A percentile compares a stretch with the other conserved stretches of the same genome.
Evolutionary conservation across 2,329 filamentous ascomycete species (phyloP).

Genomic region (Botrytis fragariae): DNA sequence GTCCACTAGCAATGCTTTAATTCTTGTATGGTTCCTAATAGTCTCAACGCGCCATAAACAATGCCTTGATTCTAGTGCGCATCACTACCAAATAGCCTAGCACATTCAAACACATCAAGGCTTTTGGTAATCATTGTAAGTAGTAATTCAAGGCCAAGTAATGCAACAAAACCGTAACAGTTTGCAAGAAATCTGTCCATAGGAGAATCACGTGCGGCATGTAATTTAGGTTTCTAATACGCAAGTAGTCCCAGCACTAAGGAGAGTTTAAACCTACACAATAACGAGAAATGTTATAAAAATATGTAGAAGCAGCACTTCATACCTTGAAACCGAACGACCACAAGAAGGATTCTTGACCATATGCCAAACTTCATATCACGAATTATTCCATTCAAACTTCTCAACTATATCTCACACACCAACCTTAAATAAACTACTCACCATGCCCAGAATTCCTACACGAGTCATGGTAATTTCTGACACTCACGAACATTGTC

Average conservation of each 20-base stretch:
- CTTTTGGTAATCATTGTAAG: fast-evolving
- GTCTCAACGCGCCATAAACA: background rate
- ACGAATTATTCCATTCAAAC: background rate
- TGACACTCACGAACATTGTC: constrained; percentile 29
- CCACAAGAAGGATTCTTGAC: background rate
- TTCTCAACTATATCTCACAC: background rate
- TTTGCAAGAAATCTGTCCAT: background rate
- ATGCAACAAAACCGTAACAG: background rate
- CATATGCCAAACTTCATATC: background rate
- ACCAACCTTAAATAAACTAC: constrained; percentile 9
- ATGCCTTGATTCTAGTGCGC: background rate
- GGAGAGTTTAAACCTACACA: background rate
- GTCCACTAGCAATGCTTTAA: background rate
- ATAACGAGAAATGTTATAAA: background rate
- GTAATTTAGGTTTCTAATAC: background rate
- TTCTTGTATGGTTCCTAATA: too few species aligned
- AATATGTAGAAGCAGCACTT: background rate
- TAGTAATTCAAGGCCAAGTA: background rate
- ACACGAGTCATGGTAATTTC: constrained; percentile 32
- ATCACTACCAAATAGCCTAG: background rate
- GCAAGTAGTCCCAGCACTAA: background rate
- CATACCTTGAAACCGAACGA: background rate
- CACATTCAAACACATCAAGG: background rate
- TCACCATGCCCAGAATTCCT: constrained; percentile 19
- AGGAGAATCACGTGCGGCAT: background rate